Evolutionary conservation across 83 land plant genomes (phyloP).

Genomic region (Diphasiastrum complanatum): DNA sequence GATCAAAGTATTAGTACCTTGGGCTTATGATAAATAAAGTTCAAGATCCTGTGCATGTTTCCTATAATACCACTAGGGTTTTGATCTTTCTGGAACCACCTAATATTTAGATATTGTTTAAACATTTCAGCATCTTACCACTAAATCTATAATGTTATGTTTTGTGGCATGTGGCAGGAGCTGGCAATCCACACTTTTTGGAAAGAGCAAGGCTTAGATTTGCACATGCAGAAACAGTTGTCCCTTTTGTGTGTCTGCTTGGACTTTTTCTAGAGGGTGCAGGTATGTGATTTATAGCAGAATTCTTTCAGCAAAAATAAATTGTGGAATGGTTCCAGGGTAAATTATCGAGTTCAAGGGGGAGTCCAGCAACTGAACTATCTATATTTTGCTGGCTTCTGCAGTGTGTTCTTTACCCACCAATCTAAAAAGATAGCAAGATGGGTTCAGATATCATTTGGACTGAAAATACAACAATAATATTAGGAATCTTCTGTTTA

Average conservation of each 20-base stretch:
- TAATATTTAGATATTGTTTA: slow-evolving; percentile 7
- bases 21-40: too few species aligned
- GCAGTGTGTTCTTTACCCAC: not conserved
- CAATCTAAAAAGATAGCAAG: too few species aligned
- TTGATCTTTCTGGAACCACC: too few species aligned
- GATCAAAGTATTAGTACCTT: too few species aligned
- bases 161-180: slow-evolving; percentile 31
- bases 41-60: too few species aligned
- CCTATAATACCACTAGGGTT: too few species aligned
- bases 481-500: too few species aligned
- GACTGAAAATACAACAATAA: too few species aligned
- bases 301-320: not conserved
- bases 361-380: too few species aligned
- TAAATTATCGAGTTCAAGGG: not conserved
- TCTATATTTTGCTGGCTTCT: not conserved
- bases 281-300: slow-evolving; percentile 36
- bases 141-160: not conserved
- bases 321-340: not conserved
- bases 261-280: slow-evolving; percentile 73
- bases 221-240: slow-evolving; percentile 98
- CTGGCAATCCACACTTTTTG: slow-evolving; percentile 31
- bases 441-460: too few species aligned
- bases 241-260: slow-evolving; percentile 87
- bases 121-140: not conserved
- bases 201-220: slow-evolving; percentile 85